Conservation (phyloP, 2,329 filamentous ascomycete genomes). For the Pseudopithomyces maydicus region DNA sequence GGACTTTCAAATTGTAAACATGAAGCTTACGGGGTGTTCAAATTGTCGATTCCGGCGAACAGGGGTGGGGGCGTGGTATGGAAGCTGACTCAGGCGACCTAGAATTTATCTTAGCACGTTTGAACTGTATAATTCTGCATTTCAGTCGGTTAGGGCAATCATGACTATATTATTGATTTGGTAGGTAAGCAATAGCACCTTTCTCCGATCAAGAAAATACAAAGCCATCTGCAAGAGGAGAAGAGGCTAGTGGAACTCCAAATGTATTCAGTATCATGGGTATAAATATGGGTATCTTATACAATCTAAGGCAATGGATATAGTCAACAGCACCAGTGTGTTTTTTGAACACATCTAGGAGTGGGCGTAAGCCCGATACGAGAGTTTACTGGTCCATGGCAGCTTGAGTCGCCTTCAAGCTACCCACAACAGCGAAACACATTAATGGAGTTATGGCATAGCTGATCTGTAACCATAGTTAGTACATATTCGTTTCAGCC, state of each 20-base stretch:
- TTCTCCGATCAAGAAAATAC: too few relatives aligned
- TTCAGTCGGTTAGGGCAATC: too few relatives aligned
- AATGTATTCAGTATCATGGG: too few relatives aligned
- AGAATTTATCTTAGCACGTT: too few relatives aligned
- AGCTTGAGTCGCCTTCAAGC: slow-evolving; percentile 47
- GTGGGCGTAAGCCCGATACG: background rate
- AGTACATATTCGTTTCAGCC: background rate
- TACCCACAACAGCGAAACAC: slow-evolving; percentile 51
- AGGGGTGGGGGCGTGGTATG: background rate
- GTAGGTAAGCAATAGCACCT: too few relatives aligned
- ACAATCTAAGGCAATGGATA: too few relatives aligned
- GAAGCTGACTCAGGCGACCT: background rate
- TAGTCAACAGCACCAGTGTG: background rate
- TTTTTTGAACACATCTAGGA: background rate
- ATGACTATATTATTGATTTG: too few relatives aligned
- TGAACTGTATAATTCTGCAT: too few relatives aligned
- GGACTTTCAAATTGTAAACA: too few relatives aligned
- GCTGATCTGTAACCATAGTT: slow-evolving; percentile 37
- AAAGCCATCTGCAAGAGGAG: too few relatives aligned
- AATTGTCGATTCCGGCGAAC: background rate
- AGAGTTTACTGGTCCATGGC: slow-evolving; percentile 17
- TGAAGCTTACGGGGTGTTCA: too few relatives aligned
- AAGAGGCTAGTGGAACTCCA: too few relatives aligned
- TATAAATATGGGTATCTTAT: background rate
- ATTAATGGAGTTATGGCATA: slow-evolving; percentile 52